These are phyloP conservation scores for Luvunga scandens DNA, from an alignment of 345 rosid genomes.

Conservation along the genomic window DNA sequence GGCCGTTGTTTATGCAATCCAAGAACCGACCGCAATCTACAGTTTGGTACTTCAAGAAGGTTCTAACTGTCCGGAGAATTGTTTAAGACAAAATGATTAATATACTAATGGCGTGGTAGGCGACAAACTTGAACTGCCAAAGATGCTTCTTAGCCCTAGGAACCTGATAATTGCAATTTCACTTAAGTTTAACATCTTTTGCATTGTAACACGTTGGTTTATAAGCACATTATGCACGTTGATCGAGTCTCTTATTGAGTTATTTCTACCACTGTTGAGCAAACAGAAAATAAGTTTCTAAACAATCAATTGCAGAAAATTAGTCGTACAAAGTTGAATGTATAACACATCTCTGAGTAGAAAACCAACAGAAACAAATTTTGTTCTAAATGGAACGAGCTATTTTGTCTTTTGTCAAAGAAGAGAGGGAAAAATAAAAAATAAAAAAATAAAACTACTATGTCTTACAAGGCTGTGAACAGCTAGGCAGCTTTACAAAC, in stretches of 20 bases:
- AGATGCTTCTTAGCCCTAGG: background rate
- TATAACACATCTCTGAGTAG: background rate
- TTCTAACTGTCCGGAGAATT: background rate
- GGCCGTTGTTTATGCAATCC: background rate
- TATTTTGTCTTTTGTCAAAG: background rate
- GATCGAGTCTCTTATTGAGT: background rate
- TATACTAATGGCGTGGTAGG: background rate
- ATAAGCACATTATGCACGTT: background rate
- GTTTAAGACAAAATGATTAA: background rate
- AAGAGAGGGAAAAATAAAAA: background rate
- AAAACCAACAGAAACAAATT: background rate
- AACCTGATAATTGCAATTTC: background rate
- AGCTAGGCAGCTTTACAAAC: background rate
- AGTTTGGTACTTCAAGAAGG: conserved; percentile 20
- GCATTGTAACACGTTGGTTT: background rate
- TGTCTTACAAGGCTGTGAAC: background rate
- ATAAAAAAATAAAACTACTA: background rate
- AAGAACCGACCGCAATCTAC: background rate
- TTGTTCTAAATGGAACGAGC: background rate
- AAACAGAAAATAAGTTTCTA: background rate
- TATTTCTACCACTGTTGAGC: background rate
- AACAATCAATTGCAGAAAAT: background rate
- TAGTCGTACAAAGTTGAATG: background rate
- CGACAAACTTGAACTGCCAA: background rate
- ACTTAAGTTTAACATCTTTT: background rate